These are phyloP conservation scores for Ganoderma meredithae DNA, from an alignment of 1,284 basidiomycete species.

Conservation along the genomic window DNA sequence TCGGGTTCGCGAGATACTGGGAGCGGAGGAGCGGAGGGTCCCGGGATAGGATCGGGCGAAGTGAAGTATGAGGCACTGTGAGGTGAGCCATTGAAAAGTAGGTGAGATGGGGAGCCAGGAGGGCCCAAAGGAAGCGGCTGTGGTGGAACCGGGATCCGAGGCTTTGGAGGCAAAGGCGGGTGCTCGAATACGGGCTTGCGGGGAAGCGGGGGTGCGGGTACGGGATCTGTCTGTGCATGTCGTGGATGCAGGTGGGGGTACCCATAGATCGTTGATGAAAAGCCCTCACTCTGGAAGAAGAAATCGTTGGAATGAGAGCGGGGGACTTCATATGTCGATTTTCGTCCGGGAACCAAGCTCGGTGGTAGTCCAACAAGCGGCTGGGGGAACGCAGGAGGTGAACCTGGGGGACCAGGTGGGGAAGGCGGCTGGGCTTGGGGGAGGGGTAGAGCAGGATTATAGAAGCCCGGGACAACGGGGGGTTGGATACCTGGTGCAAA, in stretches of 20 bases:
- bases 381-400: constrained; percentile 28
- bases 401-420: neutral
- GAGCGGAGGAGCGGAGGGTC: constrained; percentile 25
- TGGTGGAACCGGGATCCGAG: constrained; percentile 15
- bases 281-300: constrained; percentile 29
- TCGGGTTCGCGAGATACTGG: constrained; percentile 38
- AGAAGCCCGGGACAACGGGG: constrained; percentile 35
- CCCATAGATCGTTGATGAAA: neutral
- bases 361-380: constrained; percentile 25
- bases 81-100: neutral
- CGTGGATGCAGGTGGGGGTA: constrained; percentile 10
- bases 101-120: constrained; percentile 15
- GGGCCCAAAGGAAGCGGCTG: constrained; percentile 15
- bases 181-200: constrained; percentile 39
- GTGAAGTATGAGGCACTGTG: constrained; percentile 10
- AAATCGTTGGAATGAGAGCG: constrained; percentile 31
- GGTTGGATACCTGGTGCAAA: constrained; percentile 15
- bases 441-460: constrained; percentile 35
- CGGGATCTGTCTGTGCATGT: constrained; percentile 31
- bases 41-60: constrained; percentile 12
- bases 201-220: constrained; percentile 43
- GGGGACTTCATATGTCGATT: constrained; percentile 14
- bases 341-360: constrained; percentile 28
- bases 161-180: constrained; percentile 39
- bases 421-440: constrained; percentile 15